These are phyloP conservation scores for Nothomitra cinnamomea DNA, from an alignment of 2,329 filamentous ascomycete genomes.

Conservation along the genomic window DNA sequence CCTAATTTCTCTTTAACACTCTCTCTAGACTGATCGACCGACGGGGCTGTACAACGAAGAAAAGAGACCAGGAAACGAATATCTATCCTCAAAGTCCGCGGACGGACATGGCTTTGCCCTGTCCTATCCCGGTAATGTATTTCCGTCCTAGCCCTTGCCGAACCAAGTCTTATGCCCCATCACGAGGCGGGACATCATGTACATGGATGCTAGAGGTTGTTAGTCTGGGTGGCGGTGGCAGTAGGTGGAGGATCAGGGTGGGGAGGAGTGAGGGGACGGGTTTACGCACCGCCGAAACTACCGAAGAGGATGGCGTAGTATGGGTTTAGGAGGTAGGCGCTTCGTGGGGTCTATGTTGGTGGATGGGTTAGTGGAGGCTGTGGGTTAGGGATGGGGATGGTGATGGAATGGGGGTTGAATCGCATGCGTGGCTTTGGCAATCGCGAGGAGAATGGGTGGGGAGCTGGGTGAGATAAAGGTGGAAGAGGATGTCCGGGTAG, in stretches of 20 bases:
- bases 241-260: neutral
- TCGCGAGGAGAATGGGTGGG: neutral
- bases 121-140: no score
- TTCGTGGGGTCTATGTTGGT: conserved; percentile 39
- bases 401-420: neutral
- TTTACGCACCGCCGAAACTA: conserved; percentile 40
- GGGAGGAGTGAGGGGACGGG: neutral
- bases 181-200: conserved; percentile 57
- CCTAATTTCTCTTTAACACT: no score
- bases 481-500: no score
- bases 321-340: conserved; percentile 46
- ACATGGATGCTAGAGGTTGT: conserved; percentile 33
- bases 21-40: no score
- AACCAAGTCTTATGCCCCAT: conserved; percentile 69
- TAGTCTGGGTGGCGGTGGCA: neutral
- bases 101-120: no score
- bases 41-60: no score
- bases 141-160: conserved; percentile 28
- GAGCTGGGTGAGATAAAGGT: neutral
- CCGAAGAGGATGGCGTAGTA: conserved; percentile 51
- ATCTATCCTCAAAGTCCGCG: no score
- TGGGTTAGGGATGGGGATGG: neutral
- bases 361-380: neutral
- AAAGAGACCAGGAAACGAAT: no score
- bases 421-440: neutral